Base-by-base conservation (phyloP, 169 alveolate species). In the Cryptosporidium sp. region DNA sequence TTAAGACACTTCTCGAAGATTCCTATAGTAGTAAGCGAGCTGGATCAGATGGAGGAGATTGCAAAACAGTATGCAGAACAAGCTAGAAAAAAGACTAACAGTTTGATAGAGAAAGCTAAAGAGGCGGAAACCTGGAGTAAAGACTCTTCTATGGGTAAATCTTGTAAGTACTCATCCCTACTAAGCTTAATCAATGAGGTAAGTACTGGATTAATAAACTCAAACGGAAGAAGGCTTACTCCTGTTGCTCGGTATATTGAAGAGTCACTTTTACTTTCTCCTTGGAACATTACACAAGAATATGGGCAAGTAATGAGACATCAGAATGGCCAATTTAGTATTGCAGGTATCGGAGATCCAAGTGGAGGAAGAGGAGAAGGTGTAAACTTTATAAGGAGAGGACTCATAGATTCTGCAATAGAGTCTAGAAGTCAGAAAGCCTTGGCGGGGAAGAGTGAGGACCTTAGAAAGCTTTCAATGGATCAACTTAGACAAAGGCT, bases 351-450 rank as follows among this genome's bases (percentile, higher is more conserved):
- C 35, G 97, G 96, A 1, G 97, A 95, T 65, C 97, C 97, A 16
- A 92, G 96, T n/a, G 96, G 97, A 62, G 96, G 96, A 23, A 60
- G 97, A 9, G 97, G 97, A n/a, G 96, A 94, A 69, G 97, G 96
- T 26, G 84, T 95, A 16, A 93, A 92, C 72, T 87, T 95, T 44
- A 75, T 95, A 37, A 94, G 93, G 85, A 72, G 95, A 12, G 94
- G 93, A 70, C 91, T 72, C 3, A 67, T 45, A 23, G 94, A 75
- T 84, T 86, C 91, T 33, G 73, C 72, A 48, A 75, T 65, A 33
- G 80, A 75, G 33, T 62, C 85, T 26, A 72, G 91, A 42, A 69
- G 92, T 26, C 80, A 75, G 31, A 92, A 86, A 65, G 70, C 94
- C 12, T 60, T 85, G 6, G 91, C 93, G 21, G 95, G 95, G 12